Evolutionary conservation across 139 green algal genomes (phyloP), one percentile per base, ranked within the genome.

Genomic region (Pseudopediastrum boryanum): DNA sequence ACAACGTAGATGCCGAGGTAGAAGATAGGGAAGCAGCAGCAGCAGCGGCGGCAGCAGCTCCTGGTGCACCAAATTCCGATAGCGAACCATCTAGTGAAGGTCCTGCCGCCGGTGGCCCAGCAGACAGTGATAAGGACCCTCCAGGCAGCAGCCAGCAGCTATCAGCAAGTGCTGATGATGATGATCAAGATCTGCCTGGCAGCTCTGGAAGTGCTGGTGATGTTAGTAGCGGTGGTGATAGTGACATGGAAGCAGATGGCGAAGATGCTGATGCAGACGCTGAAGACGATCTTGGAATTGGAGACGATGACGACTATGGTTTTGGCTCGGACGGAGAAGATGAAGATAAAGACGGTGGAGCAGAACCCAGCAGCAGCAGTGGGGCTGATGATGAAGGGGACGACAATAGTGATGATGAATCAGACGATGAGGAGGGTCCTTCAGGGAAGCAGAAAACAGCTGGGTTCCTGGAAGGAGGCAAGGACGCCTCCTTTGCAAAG

Each of bases 401-500:
- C 25, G 42, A 71, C 38, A 61, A 79, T 29, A 73, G 65, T 8
- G 31, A 79, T 10, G 59, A 77, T 10, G 65, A 79, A 68, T 56
- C 52, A 25, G 70, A 72, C 12, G 66, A 73, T 19, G 72, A 66
- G 23, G 46, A 44, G 6, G 54, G 63, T 25, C 70, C 56, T 38
- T 67, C 51, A 19, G 42, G 75, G 65, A 58, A 63, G 54, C 42
- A 65, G 64, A 25, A 54, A 69, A 50, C 31, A 25, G 66, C 71
- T 31, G 84, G 76, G 1, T 93, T 93, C 29, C 48, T 85, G 31
- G 64, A 86, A 69, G 91, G 88, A 0, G 81, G 46, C 31, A 93
- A 95, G 83, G 83, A 77, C 3, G 86, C 80, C 19, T 90, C 88
- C 0, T 94, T 96, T 61, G 88, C 92, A n/a, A 87, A 89, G 38